Evolutionary conservation across 352 stramenopile genomes (phyloP).

Genomic region (Globisporangium solare): DNA sequence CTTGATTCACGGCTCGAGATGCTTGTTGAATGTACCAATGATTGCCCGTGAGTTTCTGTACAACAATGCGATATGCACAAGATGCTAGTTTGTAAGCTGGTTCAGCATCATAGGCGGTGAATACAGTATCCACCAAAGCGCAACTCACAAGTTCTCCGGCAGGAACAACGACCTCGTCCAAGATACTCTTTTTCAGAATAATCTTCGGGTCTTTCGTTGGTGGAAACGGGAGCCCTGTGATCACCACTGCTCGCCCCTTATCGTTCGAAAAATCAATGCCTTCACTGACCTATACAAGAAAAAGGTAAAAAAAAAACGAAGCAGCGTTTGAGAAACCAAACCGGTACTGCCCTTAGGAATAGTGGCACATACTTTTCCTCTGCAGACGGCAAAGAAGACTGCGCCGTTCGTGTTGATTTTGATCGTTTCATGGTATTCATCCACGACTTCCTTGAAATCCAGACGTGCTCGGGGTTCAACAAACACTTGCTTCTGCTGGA

Average conservation of each 20-base stretch:
- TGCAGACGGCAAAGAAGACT: constrained; percentile 97
- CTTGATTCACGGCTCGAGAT: constrained; percentile 98
- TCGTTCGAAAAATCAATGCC: constrained; percentile 98
- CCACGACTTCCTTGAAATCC: constrained; percentile 78
- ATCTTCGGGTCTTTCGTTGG: constrained; percentile 97
- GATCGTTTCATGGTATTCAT: constrained; percentile 80
- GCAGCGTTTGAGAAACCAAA: neutral
- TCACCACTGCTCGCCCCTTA: constrained; percentile 96
- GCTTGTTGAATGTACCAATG: constrained; percentile 99
- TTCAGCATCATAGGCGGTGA: neutral
- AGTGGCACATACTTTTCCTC: constrained; percentile 86
- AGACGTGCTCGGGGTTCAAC: constrained; percentile 64
- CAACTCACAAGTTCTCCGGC: constrained; percentile 54
- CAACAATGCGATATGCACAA: neutral
- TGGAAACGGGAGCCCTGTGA: constrained; percentile 98
- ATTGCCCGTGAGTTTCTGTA: constrained; percentile 89
- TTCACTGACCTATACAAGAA: constrained; percentile 89
- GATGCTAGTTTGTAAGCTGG: neutral
- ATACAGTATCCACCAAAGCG: neutral
- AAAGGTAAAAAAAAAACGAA: neutral
- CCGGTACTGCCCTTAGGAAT: neutral
- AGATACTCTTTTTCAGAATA: constrained; percentile 95
- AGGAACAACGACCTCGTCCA: constrained; percentile 78
- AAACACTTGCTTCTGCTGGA: constrained; percentile 74
- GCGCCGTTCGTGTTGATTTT: constrained; percentile 77